Evolutionary conservation across 805 yeast species (phyloP), one percentile per base, ranked within the genome.

Genomic region (Wilhelminamyces savonicus): DNA sequence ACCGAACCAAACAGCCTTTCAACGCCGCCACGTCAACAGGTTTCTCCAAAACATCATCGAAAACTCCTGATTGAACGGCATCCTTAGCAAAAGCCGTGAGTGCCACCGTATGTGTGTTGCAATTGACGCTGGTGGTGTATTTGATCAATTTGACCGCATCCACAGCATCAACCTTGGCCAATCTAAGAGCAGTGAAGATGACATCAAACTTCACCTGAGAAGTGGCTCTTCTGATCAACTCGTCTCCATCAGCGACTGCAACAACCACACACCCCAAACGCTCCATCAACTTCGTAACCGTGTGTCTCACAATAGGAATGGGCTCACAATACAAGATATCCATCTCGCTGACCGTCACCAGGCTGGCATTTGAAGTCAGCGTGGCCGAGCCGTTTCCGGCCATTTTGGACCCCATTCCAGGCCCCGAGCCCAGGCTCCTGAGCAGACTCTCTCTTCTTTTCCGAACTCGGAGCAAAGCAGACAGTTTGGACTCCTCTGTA

Each of bases 261-360:
- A 84, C 82, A 7, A 86, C 95, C 9, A 79, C 75, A 57, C 95
- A 86, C 1, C 94, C 94, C 15, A 78, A 49, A 30, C 69, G 66
- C 36, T 76, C 84, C 34, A 90, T 60, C 37, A 78, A 67, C 35
- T 69, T 73, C 24, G 76, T 70, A 16, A 80, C 69, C 10, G 84
- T 67, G 45, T 74, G 83, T 28, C 94, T 59, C 41, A 84, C 78
- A 33, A 81, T 81, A 0, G 95, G 92, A 36, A 84, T 83, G 2
- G 92, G 86, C 45, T 86, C 95, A 54, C 96, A 87, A 10, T 86
- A 62, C 26, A 90, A 60, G 4, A 87, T 78, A 50, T 84, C 88
- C 41, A 82, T 53, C 21, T 64, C 67, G 18, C 8, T 17, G 19
- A 17, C 19, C 19, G 19, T 17, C 6, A 8, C n/a, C 7, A 21